Percentiles rank a stretch among this genome's conserved stretches.
These are phyloP conservation scores for Aaosphaeria pasadenensis DNA, from an alignment of 2,329 filamentous ascomycete species.

Conservation along the genomic window DNA sequence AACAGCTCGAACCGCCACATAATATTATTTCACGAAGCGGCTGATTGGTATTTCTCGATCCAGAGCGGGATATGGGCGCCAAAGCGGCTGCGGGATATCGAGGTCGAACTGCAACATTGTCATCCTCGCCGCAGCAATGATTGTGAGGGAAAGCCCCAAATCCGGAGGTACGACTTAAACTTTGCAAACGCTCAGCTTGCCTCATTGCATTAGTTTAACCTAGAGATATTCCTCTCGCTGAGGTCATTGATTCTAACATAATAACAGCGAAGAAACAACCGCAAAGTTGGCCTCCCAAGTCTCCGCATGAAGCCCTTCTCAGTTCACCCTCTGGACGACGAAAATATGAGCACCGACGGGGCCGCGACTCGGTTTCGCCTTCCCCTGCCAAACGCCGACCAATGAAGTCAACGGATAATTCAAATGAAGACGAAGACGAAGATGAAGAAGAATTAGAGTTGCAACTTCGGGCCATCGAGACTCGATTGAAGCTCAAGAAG, in stretches of 20 bases:
- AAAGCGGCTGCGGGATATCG: constrained; percentile 5
- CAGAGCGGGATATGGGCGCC: constrained; percentile 28
- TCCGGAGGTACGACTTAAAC: constrained; percentile 32
- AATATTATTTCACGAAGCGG: no score
- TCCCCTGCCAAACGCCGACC: constrained; percentile 55
- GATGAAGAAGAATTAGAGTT: constrained; percentile 84
- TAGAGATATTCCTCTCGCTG: not conserved
- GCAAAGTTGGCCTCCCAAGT: constrained; percentile 61
- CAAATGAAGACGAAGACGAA: constrained; percentile 65
- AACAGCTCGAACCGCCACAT: no score
- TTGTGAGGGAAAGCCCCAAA: constrained; percentile 48
- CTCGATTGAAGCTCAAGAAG: constrained; percentile 81
- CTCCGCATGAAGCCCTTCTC: constrained; percentile 60
- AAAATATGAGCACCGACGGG: constrained; percentile 63
- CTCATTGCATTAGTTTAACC: not conserved
- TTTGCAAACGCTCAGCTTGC: not conserved
- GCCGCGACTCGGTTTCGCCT: constrained; percentile 55
- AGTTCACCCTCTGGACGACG: constrained; percentile 76
- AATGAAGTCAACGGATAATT: constrained; percentile 14
- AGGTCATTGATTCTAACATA: not conserved
- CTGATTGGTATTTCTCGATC: not conserved
- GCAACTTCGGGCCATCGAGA: constrained; percentile 84
- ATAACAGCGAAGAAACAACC: constrained; percentile 34
- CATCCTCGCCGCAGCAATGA: constrained; percentile 32
- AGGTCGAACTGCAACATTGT: not conserved